Base-by-base conservation (phyloP, 306 rosid genomes). In the Erythrophleum fordii region DNA sequence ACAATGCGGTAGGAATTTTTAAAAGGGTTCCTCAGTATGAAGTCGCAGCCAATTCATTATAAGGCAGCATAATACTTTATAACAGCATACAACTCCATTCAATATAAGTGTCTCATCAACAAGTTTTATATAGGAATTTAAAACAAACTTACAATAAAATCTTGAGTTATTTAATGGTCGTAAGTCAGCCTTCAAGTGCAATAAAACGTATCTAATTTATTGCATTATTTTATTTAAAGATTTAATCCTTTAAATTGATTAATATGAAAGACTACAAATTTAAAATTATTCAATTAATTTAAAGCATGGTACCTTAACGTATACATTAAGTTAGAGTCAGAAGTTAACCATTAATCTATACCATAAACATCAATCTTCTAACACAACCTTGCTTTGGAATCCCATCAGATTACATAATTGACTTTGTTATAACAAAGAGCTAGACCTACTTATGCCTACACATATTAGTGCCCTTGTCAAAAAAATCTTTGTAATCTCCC, bases 121-220 rank as follows among this genome's bases (percentile, higher is more conserved):
- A 62, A 26, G 58, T 23, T 29, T 44, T 52, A 8, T n/a, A 74
- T 12, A 44, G 42, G 59, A 65, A 51, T 44, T 75, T 75, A 39
- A 70, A 29, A 67, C 29, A 52, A 44, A 53, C 29, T 16, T 62
- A 69, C 35, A 76, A 26, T 34, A 37, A 23, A 53, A 14, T 66
- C 29, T 25, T 13, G 29, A 34, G 28, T 64, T 72, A 76, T 20
- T 52, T 39, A 13, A 55, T 13, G 44, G 20, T 46, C 18, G 29
- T 23, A 13, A 58, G 59, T 14, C 70, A 76, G 29, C 23, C 31
- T 64, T 42, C 41, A 41, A 37, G 26, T 72, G 53, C 59, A 53
- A 65, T n/a, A 69, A 42, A 78, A 18, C 44, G n/a, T 13, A 45
- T 42, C 75, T 39, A 70, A 64, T 65, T 25, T 46, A 11, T 46